These are phyloP conservation scores for Scheffersomyces segobiensis DNA, from an alignment of 1,139 yeast genomes.

Conservation along the genomic window DNA sequence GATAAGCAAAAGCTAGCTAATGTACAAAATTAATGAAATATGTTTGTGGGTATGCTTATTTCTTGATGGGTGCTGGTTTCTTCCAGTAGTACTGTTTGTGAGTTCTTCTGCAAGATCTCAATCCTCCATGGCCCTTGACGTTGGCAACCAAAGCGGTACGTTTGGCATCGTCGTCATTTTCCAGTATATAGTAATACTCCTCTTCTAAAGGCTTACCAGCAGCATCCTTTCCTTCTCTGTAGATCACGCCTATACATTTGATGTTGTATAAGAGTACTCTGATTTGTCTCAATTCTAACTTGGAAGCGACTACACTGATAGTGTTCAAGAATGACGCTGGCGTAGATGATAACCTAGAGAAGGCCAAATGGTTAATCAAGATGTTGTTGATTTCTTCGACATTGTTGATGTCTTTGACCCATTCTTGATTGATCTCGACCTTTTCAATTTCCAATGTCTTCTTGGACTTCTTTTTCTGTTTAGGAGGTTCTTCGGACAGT, in stretches of 20 bases:
- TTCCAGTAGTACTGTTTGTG: constrained; percentile 94
- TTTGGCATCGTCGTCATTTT: constrained; percentile 69
- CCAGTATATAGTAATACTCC: constrained; percentile 88
- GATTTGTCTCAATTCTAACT: constrained; percentile 46
- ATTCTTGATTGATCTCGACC: constrained; percentile 26
- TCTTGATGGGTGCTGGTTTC: constrained; percentile 59
- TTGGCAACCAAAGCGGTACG: constrained; percentile 72
- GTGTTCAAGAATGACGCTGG: constrained; percentile 71
- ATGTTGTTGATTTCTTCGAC: constrained; percentile 60
- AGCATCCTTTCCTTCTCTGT: constrained; percentile 91
- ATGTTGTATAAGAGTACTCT: constrained; percentile 52
- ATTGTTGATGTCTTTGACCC: constrained; percentile 34
- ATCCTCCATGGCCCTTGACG: constrained; percentile 76
- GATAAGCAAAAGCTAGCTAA: constrained; percentile 3
- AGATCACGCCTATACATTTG: constrained; percentile 76
- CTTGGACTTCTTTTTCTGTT: constrained; percentile 12
- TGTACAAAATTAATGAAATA: constrained; percentile 6
- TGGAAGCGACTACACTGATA: constrained; percentile 52
- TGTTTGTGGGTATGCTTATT: constrained; percentile 13
- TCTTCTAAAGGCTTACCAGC: constrained; percentile 93
- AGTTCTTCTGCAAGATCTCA: constrained; percentile 87
- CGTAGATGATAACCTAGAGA: constrained; percentile 82
- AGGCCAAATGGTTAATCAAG: constrained; percentile 82
- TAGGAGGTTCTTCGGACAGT: constrained; percentile 30
- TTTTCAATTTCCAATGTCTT: constrained; percentile 12